These are phyloP conservation scores for Pseudocercospora musae DNA, from an alignment of 2,329 filamentous ascomycete genomes.

Conservation along the genomic window DNA sequence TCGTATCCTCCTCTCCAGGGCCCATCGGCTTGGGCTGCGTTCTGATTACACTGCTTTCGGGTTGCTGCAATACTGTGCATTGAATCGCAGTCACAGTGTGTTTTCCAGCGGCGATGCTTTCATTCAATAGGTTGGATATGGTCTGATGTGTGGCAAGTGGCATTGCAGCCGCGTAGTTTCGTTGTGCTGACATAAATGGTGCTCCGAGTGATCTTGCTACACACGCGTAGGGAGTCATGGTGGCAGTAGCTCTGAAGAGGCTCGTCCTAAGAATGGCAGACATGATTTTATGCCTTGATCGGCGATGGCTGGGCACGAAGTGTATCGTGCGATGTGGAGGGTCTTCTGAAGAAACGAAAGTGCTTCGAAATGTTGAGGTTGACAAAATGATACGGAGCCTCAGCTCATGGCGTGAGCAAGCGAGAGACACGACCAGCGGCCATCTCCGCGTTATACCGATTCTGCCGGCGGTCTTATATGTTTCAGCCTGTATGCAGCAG, in stretches of 20 bases:
- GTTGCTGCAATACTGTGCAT: conserved; percentile 5
- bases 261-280: background rate
- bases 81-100: conserved; percentile 4
- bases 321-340: background rate
- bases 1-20: background rate
- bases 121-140: background rate
- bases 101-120: conserved; percentile 1
- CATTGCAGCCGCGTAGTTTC: background rate
- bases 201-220: background rate
- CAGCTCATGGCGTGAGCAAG: background rate
- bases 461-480: background rate
- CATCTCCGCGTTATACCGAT: background rate
- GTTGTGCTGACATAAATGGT: background rate
- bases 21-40: background rate
- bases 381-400: background rate
- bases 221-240: background rate
- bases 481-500: background rate
- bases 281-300: background rate
- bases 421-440: background rate
- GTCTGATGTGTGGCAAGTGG: background rate
- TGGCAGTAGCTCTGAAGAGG: background rate
- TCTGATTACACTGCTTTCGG: background rate
- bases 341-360: background rate
- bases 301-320: background rate
- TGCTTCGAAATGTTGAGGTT: background rate